A percentile compares a stretch with the other conserved stretches of the same genome.
phyloP scores from a whole-genome alignment of 257 asterid species.

The Nicotiana benthamiana region DNA sequence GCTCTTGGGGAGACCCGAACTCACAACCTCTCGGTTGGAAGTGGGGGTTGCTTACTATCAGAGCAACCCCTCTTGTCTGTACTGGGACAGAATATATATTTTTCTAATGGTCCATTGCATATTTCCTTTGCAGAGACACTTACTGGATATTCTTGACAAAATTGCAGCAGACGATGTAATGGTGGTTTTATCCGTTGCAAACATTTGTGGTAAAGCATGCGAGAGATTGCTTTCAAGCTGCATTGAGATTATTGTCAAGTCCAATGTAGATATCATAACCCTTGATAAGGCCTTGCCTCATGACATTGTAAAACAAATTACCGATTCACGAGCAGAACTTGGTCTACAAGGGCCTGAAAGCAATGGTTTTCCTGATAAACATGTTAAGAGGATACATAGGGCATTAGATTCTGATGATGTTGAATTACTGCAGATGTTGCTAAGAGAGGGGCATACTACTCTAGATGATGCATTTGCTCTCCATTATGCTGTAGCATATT shows the following conservation, averaged over 20 bases:
- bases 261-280: slow-evolving; percentile 72
- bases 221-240: slow-evolving; percentile 51
- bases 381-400: slow-evolving; percentile 81
- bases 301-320: slow-evolving; percentile 52
- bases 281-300: slow-evolving; percentile 73
- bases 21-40: no score
- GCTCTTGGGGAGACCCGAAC: no score
- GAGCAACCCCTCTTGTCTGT: no score
- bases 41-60: no score
- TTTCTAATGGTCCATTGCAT: slow-evolving; percentile 5
- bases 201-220: slow-evolving; percentile 47
- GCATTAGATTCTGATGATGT: slow-evolving; percentile 95
- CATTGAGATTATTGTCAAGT: slow-evolving; percentile 62
- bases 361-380: slow-evolving; percentile 55
- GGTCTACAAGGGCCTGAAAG: slow-evolving; percentile 44
- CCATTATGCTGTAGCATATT: slow-evolving; percentile 93
- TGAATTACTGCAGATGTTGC: slow-evolving; percentile 81
- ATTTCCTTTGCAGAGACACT: slow-evolving; percentile 44
- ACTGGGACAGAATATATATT: neutral
- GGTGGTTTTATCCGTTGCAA: slow-evolving; percentile 66
- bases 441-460: slow-evolving; percentile 74
- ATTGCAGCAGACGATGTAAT: slow-evolving; percentile 69
- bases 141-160: slow-evolving; percentile 63
- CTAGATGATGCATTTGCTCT: slow-evolving; percentile 84
- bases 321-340: slow-evolving; percentile 45